Conservation (phyloP, 2,329 filamentous ascomycete species). For the Pseudopyrenochaeta lycopersici region DNA sequence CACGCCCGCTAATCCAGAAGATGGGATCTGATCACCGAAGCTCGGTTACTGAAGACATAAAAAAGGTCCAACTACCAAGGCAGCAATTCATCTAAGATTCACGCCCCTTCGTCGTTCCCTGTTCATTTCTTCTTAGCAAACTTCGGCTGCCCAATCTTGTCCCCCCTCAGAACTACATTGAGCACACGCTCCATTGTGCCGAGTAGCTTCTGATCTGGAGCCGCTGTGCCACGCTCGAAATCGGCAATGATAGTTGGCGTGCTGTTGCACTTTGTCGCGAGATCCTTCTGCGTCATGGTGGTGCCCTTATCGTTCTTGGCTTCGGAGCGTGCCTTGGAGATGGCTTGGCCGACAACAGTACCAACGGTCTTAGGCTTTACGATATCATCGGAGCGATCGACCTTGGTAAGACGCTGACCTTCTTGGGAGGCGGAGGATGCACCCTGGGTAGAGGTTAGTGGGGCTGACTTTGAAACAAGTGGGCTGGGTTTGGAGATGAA, state of each 20-base stretch:
- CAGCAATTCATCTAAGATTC: not conserved
- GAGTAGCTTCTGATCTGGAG: constrained; percentile 86
- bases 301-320: constrained; percentile 78
- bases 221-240: constrained; percentile 81
- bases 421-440: constrained; percentile 65
- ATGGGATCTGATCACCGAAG: constrained; percentile 14
- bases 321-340: constrained; percentile 79
- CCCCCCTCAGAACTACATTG: constrained; percentile 86
- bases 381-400: constrained; percentile 96
- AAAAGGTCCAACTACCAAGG: no score
- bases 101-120: constrained; percentile 41
- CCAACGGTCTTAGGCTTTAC: constrained; percentile 92
- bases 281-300: constrained; percentile 87
- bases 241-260: constrained; percentile 81
- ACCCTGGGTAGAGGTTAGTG: constrained; percentile 29
- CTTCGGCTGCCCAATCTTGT: constrained; percentile 84
- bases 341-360: constrained; percentile 80
- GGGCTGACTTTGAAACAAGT: constrained; percentile 1
- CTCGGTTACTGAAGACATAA: not conserved
- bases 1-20: constrained; percentile 39
- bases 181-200: constrained; percentile 81
- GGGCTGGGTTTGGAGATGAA: not conserved
- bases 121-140: constrained; percentile 71
- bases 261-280: constrained; percentile 89
- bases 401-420: constrained; percentile 96